A percentile compares a stretch with the other conserved stretches of the same genome.
Evolutionary conservation across 192 early-diverging fungal species (phyloP).

Genomic region (Globomyces pollinis-pini): DNA sequence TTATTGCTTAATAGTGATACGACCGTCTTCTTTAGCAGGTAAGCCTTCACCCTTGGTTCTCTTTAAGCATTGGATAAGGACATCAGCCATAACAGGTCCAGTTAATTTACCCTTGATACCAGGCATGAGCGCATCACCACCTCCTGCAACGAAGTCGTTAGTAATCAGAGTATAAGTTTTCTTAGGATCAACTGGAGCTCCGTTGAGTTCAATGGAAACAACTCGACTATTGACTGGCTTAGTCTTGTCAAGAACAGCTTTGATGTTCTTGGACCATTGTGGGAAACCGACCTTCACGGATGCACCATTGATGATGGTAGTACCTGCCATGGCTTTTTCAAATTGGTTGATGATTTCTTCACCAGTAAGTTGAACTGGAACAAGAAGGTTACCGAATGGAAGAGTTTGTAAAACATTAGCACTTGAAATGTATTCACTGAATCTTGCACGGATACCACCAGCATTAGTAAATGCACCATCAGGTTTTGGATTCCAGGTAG

Average conservation of each 20-base stretch:
- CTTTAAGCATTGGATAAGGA: conserved; percentile 3
- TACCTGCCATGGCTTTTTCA: conserved; percentile 30
- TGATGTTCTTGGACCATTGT: conserved; percentile 51
- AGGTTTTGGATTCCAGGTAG: conserved; percentile 10
- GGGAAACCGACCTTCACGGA: conserved; percentile 37
- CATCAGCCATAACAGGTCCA: conserved; percentile 21
- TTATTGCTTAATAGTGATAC: too few relatives aligned
- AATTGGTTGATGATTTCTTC: conserved; percentile 42
- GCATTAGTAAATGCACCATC: conserved; percentile 53
- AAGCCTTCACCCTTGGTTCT: too few relatives aligned
- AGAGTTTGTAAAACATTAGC: conserved; percentile 49
- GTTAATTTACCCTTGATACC: neutral
- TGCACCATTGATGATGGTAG: conserved; percentile 13
- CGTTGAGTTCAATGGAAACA: conserved; percentile 13
- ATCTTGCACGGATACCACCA: conserved; percentile 52
- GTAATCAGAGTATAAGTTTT: conserved; percentile 42
- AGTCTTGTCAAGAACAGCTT: conserved; percentile 12
- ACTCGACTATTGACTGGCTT: conserved; percentile 12
- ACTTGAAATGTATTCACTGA: conserved; percentile 45
- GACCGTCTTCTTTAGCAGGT: too few relatives aligned
- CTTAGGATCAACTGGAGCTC: conserved; percentile 28
- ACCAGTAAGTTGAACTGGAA: conserved; percentile 42
- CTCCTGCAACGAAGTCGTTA: conserved; percentile 50
- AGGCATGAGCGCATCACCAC: conserved; percentile 56
- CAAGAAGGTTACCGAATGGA: conserved; percentile 58